Conservation (phyloP, 768 basidiomycete genomes). For the Lanmaoa rubissima region DNA sequence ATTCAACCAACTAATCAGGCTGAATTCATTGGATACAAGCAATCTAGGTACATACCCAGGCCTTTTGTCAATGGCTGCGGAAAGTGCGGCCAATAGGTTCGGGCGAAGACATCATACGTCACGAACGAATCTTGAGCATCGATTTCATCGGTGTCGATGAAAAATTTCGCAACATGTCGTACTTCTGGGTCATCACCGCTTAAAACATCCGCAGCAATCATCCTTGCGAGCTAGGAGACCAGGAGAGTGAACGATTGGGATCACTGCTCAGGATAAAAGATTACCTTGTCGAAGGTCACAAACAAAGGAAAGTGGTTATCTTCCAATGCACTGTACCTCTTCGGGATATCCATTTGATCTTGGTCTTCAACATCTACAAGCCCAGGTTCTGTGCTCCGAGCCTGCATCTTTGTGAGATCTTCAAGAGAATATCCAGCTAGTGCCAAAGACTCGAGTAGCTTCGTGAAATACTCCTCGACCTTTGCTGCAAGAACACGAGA, state of each 20-base stretch:
- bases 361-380: slow-evolving; percentile 34
- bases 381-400: slow-evolving; percentile 26
- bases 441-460: slow-evolving; percentile 45
- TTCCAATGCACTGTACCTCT: slow-evolving; percentile 50
- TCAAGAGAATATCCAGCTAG: slow-evolving; percentile 35
- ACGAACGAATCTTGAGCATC: slow-evolving; percentile 31
- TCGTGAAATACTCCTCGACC: slow-evolving; percentile 64
- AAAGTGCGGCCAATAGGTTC: slow-evolving; percentile 60
- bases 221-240: slow-evolving; percentile 19
- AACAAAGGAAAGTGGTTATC: slow-evolving; percentile 71
- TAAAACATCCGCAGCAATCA: slow-evolving; percentile 27
- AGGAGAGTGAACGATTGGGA: not conserved
- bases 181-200: slow-evolving; percentile 2
- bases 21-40: not conserved
- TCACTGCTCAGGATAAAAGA: slow-evolving; percentile 2
- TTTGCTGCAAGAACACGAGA: slow-evolving; percentile 64
- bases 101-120: slow-evolving; percentile 47
- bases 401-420: slow-evolving; percentile 36
- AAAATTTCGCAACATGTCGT: slow-evolving; percentile 9
- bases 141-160: slow-evolving; percentile 13
- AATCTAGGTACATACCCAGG: slow-evolving; percentile 40
- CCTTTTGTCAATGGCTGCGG: slow-evolving; percentile 48
- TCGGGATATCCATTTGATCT: slow-evolving; percentile 35
- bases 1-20: not conserved
- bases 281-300: slow-evolving; percentile 60